These are phyloP conservation scores for Yarrowia alimentaria DNA, from an alignment of 805 yeast species.

Conservation along the genomic window DNA sequence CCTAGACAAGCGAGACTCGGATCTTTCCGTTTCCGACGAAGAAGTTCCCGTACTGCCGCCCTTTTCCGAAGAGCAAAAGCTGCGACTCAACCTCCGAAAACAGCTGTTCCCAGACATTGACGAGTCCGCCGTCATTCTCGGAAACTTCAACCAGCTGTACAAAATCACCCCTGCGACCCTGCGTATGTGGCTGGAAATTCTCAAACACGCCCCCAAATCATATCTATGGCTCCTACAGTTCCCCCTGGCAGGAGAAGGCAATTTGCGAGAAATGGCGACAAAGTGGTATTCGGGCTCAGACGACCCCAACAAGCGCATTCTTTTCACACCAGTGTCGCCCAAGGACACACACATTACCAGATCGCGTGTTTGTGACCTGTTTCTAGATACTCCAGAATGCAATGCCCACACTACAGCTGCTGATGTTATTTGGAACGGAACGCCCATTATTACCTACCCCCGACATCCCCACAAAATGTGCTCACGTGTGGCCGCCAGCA, in stretches of 20 bases:
- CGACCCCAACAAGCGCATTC: slow-evolving; percentile 33
- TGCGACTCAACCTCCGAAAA: slow-evolving; percentile 1
- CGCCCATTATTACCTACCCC: slow-evolving; percentile 39
- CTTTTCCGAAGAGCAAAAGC: slow-evolving; percentile 1
- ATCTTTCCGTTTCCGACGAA: background rate
- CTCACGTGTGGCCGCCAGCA: slow-evolving; percentile 37
- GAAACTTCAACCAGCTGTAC: slow-evolving; percentile 40
- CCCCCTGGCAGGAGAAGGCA: slow-evolving; percentile 36
- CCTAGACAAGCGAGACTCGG: slow-evolving; percentile 7
- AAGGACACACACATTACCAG: slow-evolving; percentile 38
- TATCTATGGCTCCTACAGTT: slow-evolving; percentile 40
- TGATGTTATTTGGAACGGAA: slow-evolving; percentile 40
- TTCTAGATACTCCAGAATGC: slow-evolving; percentile 41
- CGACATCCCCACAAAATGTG: slow-evolving; percentile 35
- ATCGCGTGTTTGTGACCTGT: slow-evolving; percentile 38
- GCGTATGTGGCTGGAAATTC: slow-evolving; percentile 36
- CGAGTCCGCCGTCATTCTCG: slow-evolving; percentile 35
- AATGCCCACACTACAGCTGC: slow-evolving; percentile 42
- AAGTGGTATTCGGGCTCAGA: slow-evolving; percentile 34
- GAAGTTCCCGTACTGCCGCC: slow-evolving; percentile 1
- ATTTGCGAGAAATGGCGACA: slow-evolving; percentile 34
- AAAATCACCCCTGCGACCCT: slow-evolving; percentile 39
- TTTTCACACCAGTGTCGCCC: slow-evolving; percentile 40
- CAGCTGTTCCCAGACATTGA: slow-evolving; percentile 36
- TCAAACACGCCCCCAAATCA: slow-evolving; percentile 35